Evolutionary conservation across 2,329 filamentous ascomycete species (phyloP).

Genomic region (Phyllosticta citribraziliensis): DNA sequence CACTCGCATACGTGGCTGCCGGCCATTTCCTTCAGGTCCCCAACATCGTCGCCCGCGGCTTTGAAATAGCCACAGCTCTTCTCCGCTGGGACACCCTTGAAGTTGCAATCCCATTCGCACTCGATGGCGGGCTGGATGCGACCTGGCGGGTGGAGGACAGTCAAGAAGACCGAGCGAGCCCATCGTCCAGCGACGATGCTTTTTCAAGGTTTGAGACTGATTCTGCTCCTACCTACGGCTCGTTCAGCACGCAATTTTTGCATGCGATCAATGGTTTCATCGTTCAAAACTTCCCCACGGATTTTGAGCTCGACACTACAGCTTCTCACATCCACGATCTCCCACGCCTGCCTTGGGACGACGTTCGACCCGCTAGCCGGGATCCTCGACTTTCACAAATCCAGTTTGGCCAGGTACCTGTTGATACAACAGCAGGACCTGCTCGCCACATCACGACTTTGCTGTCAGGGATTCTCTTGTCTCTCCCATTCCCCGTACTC

Average conservation of each 20-base stretch:
- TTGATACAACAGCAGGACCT: constrained; percentile 30
- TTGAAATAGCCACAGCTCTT: constrained; percentile 49
- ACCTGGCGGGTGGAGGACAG: constrained; percentile 20
- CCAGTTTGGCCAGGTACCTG: constrained; percentile 58
- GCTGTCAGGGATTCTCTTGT: constrained; percentile 59
- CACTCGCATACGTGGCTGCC: constrained; percentile 53
- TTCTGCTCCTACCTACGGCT: constrained; percentile 36
- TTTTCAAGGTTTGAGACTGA: constrained; percentile 12
- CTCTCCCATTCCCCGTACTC: constrained; percentile 58
- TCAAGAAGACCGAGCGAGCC: constrained; percentile 28
- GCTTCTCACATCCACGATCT: constrained; percentile 38
- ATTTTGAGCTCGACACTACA: constrained; percentile 49
- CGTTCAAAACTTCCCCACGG: constrained; percentile 47
- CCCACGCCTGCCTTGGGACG: constrained; percentile 36
- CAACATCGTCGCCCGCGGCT: constrained; percentile 46
- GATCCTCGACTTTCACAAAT: constrained; percentile 53
- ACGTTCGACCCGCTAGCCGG: constrained; percentile 28
- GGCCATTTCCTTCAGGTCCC: constrained; percentile 49
- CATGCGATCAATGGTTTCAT: constrained; percentile 49
- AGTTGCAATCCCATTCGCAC: constrained; percentile 48
- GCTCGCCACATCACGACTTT: constrained; percentile 34
- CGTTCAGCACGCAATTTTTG: constrained; percentile 46
- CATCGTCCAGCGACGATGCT: constrained; percentile 18
- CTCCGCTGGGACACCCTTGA: constrained; percentile 56
- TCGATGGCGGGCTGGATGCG: constrained; percentile 36